Percentiles rank a stretch among this genome's conserved stretches.
Conservation (phyloP, 2,329 filamentous ascomycete genomes). For the Nemania serpens region DNA sequence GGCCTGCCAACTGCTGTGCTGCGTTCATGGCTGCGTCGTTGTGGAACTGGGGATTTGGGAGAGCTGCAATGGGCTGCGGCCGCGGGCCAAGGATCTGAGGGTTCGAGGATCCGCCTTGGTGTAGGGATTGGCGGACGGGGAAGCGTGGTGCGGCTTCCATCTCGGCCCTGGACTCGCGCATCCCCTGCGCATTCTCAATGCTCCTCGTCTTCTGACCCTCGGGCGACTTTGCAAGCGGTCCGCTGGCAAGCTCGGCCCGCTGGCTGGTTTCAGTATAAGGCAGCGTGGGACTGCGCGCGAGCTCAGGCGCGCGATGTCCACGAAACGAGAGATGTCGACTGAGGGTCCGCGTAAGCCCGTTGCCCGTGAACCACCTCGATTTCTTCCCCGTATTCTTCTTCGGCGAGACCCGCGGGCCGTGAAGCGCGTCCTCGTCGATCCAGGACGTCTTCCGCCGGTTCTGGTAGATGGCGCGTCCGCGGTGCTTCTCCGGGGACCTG, state of each 20-base stretch:
- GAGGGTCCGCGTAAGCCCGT: slow-evolving; percentile 31
- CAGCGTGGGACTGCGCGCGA: slow-evolving; percentile 38
- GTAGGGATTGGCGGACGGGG: not conserved
- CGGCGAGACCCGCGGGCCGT: slow-evolving; percentile 50
- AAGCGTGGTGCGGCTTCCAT: slow-evolving; percentile 2
- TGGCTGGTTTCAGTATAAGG: slow-evolving; percentile 32
- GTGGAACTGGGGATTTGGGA: not conserved
- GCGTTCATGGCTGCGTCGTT: slow-evolving; percentile 31
- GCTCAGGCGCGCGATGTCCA: slow-evolving; percentile 25
- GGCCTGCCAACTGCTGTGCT: slow-evolving; percentile 37
- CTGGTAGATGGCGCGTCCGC: slow-evolving; percentile 35
- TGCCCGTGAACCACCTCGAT: slow-evolving; percentile 29
- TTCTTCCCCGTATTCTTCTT: slow-evolving; percentile 26
- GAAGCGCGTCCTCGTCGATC: slow-evolving; percentile 58
- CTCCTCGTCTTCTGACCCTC: not conserved
- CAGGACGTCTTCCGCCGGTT: slow-evolving; percentile 45
- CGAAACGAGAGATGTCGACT: slow-evolving; percentile 35
- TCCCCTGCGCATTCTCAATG: not conserved
- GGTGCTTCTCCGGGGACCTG: slow-evolving; percentile 35
- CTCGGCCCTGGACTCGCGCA: not conserved
- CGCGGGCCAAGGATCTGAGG: slow-evolving; percentile 1
- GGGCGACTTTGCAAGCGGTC: not conserved
- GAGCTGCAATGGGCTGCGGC: not conserved
- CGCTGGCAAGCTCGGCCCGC: not conserved
- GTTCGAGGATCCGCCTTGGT: slow-evolving; percentile 9